A percentile compares a stretch with the other conserved stretches of the same genome.
Conservation (phyloP, 208 protist species). For the Trypanosoma lewisi region DNA sequence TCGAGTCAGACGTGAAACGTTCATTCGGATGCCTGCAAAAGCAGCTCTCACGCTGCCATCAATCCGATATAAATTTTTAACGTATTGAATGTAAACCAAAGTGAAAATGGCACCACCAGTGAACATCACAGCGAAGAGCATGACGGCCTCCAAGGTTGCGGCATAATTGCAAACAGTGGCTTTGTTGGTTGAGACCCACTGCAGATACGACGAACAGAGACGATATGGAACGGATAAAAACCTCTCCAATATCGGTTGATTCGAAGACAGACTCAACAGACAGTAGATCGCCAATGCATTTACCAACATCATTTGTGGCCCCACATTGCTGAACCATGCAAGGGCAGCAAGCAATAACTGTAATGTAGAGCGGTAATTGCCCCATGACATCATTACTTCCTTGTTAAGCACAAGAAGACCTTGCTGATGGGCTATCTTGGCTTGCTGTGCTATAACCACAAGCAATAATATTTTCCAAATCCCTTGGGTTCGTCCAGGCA, state of each 20-base stretch:
- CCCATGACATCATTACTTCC: constrained; percentile 39
- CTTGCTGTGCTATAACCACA: constrained; percentile 42
- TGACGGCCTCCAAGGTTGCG: constrained; percentile 58
- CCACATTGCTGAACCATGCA: constrained; percentile 45
- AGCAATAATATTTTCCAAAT: constrained; percentile 38
- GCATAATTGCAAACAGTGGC: constrained; percentile 39
- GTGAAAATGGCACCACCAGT: constrained; percentile 66
- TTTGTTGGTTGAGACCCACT: constrained; percentile 33
- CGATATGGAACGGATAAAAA: constrained; percentile 28
- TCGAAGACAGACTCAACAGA: constrained; percentile 29
- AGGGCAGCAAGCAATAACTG: constrained; percentile 45
- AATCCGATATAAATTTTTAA: constrained; percentile 64
- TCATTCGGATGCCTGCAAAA: constrained; percentile 63
- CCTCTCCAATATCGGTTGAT: background rate
- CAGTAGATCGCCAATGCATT: constrained; percentile 48
- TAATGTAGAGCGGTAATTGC: constrained; percentile 54
- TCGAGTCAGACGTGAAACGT: constrained; percentile 41
- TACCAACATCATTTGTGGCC: constrained; percentile 39
- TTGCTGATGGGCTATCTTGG: constrained; percentile 34
- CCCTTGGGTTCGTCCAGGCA: background rate
- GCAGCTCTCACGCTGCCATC: constrained; percentile 68
- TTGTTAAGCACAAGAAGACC: constrained; percentile 45
- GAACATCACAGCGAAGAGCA: constrained; percentile 70
- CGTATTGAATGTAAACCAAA: constrained; percentile 77
- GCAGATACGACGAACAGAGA: constrained; percentile 36